Conservation (phyloP, 495 filamentous ascomycete genomes). For the Hyphodiscus hymeniophilus region DNA sequence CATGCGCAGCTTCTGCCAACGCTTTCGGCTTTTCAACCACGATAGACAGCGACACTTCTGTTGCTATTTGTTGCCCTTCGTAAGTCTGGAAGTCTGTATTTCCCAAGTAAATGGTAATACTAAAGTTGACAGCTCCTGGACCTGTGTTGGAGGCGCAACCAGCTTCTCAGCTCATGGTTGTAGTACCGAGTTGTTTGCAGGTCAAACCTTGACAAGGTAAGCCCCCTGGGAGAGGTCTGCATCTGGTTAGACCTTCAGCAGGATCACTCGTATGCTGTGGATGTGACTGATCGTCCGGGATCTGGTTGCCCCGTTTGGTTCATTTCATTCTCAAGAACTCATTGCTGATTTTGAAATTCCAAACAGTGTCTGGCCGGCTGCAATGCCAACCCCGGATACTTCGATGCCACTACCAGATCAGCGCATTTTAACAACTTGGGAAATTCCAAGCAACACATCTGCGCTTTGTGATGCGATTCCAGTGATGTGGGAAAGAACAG, state of each 20-base stretch:
- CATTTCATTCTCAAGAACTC: no score
- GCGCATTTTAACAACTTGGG: not conserved
- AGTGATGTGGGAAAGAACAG: constrained; percentile 13
- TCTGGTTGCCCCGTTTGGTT: no score
- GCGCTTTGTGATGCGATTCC: constrained; percentile 8
- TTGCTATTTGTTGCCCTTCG: constrained; percentile 13
- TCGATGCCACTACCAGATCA: not conserved
- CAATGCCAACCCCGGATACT: not conserved
- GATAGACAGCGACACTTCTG: constrained; percentile 1
- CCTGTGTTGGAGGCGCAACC: constrained; percentile 6
- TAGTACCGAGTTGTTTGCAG: not conserved
- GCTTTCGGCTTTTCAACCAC: constrained; percentile 6
- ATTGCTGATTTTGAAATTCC: no score
- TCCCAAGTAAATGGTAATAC: not conserved
- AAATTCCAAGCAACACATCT: not conserved
- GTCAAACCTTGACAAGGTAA: constrained; percentile 7
- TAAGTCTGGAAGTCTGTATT: no score
- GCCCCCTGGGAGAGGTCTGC: no score
- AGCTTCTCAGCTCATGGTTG: constrained; percentile 7
- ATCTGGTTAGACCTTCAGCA: no score
- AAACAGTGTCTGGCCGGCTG: constrained; percentile 4
- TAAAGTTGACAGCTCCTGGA: not conserved
- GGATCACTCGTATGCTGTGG: no score
- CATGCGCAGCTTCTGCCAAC: constrained; percentile 1
- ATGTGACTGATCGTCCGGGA: no score